phyloP scores from a whole-genome alignment of 768 basidiomycete genomes.

The Lactarius vividus region DNA sequence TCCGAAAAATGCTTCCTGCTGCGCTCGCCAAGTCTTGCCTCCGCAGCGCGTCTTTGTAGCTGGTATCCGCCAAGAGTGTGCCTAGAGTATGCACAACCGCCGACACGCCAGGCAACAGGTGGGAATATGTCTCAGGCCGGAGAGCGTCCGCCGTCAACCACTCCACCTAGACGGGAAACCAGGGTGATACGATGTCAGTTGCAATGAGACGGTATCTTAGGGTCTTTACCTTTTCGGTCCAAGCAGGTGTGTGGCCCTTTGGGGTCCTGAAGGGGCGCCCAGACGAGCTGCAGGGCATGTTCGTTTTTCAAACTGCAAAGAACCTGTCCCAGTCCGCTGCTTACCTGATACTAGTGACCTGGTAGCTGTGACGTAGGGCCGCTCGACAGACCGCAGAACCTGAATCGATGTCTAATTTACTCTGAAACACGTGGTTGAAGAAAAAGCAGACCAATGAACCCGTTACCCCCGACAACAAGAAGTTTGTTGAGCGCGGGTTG shows the following conservation, averaged over 20 bases:
- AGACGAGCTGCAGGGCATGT: constrained; percentile 57
- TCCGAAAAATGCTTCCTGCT: constrained; percentile 46
- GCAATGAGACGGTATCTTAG: constrained; percentile 14
- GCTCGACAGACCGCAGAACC: constrained; percentile 91
- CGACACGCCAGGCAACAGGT: constrained; percentile 60
- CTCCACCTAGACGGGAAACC: constrained; percentile 54
- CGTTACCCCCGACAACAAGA: constrained; percentile 98
- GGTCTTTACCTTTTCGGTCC: constrained; percentile 66
- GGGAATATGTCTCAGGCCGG: constrained; percentile 65
- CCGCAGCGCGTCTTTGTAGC: constrained; percentile 75
- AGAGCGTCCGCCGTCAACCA: constrained; percentile 88
- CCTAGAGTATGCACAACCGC: constrained; percentile 95
- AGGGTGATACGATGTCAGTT: constrained; percentile 5
- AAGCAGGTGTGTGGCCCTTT: constrained; percentile 87
- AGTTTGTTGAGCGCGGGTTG: constrained; percentile 50
- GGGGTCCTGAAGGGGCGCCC: constrained; percentile 82
- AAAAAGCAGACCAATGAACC: constrained; percentile 73
- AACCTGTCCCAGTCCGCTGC: constrained; percentile 21
- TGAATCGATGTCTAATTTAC: constrained; percentile 34
- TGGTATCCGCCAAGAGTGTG: constrained; percentile 74
- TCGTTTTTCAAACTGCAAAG: neutral
- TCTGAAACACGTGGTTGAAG: neutral
- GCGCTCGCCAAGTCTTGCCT: constrained; percentile 55
- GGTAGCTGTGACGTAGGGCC: constrained; percentile 80
- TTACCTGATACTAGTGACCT: constrained; percentile 88